Evolutionary conservation across 192 early-diverging fungal species (phyloP), one percentile per base, ranked within the genome.

Genomic region (Lobosporangium transversale): DNA sequence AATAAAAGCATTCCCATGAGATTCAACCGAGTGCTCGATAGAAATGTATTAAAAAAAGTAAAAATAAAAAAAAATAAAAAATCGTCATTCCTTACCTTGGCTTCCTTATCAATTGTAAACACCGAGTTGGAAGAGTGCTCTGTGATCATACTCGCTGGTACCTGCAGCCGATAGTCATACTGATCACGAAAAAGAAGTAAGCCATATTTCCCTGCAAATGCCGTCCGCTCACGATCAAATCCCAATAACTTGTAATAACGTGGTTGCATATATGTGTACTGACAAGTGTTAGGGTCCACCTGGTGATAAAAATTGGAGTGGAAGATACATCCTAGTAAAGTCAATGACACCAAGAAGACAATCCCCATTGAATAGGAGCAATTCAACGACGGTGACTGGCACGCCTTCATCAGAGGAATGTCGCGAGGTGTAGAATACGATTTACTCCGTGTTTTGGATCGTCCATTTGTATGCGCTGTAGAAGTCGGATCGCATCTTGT

Each of bases 171-270:
- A 36, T 76, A 76, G 44, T 76, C 73, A 47, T 61, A 67, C 58
- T 66, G 73, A 27, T 76, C 73, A 30, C 73, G 57, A 31, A 76
- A 96, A 58, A 94, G 79, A 57, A 92, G 89, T 7, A 96, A 68
- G 26, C 79, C 83, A 84, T 96, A 96, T 66, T 94, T 94, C 31
- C 84, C 84, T 32, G 93, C 87, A 79, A 94, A 94, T 20, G 79
- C 61, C 11, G 88, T 84, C 78, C 84, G 79, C 56, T 85, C 84
- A 29, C 86, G 83, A 66, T 89, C 86, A 40, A 90, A 86, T 11
- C 81, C 86, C 29, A 62, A 37, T 27, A 84, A 80, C 44, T 80
- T 83, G 30, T 83, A 80, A 66, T 79, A 88, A 1, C 48, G 66
- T 63, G 89, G 89, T 35, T 82, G 78, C 85, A 87, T 88, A 32